Conservation (phyloP, 2,329 filamentous ascomycete genomes). For the Sporothrix pseudoabietina region DNA sequence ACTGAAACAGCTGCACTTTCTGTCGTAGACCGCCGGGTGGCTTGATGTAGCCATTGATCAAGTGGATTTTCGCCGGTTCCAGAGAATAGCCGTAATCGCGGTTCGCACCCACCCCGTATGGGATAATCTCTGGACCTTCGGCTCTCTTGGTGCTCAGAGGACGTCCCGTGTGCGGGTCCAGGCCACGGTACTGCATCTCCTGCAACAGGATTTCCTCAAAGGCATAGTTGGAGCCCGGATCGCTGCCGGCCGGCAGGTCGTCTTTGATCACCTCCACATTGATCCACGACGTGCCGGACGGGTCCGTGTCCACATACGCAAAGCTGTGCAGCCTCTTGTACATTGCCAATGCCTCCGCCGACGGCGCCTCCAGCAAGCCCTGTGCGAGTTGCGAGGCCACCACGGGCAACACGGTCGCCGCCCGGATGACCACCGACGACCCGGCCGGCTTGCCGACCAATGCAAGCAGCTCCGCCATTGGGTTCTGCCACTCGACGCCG, state of each 20-base stretch:
- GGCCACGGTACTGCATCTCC: conserved; percentile 7
- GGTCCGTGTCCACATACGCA: not conserved
- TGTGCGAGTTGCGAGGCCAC: not conserved
- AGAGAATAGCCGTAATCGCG: not conserved
- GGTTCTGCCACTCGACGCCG: conserved; percentile 30
- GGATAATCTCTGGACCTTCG: not conserved
- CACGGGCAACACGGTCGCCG: not conserved
- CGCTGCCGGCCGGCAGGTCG: not conserved
- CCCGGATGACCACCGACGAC: not conserved
- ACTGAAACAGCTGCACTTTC: conserved; percentile 34
- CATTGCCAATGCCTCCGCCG: not conserved
- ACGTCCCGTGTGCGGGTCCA: conserved; percentile 13
- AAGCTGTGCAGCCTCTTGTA: not conserved
- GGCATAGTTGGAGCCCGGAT: not conserved
- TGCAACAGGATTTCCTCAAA: not conserved
- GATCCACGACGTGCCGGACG: not conserved
- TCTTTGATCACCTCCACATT: not conserved
- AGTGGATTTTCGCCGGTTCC: too few relatives aligned
- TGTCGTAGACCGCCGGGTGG: not conserved
- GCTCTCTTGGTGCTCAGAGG: not conserved
- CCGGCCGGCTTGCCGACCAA: conserved; percentile 17
- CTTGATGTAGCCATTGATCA: conserved; percentile 31
- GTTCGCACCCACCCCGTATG: not conserved
- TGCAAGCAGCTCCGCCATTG: conserved; percentile 16
- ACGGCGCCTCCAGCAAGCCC: not conserved